A percentile compares a stretch with the other conserved stretches of the same genome.
phyloP scores from a whole-genome alignment of 2,329 filamentous ascomycete species.

The Verruconis gallopava region DNA sequence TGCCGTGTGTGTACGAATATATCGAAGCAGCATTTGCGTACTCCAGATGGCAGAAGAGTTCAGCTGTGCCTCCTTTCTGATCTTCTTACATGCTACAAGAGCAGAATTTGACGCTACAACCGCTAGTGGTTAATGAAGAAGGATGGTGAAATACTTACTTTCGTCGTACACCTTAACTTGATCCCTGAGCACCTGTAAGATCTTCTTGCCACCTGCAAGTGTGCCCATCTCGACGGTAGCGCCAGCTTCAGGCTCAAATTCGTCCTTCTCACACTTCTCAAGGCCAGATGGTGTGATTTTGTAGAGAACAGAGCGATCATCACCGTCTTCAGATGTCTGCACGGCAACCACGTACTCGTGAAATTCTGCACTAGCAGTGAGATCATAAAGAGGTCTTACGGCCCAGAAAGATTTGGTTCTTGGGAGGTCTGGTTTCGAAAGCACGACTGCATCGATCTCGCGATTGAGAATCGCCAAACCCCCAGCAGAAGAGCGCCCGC shows the following conservation, averaged over 20 bases:
- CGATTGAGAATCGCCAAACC: conserved; percentile 65
- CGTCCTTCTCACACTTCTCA: conserved; percentile 48
- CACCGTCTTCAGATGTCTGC: conserved; percentile 50
- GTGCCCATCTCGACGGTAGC: conserved; percentile 76
- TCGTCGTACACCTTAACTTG: conserved; percentile 86
- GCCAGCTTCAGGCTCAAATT: conserved; percentile 84
- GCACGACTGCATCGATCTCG: conserved; percentile 59
- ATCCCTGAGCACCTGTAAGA: conserved; percentile 76
- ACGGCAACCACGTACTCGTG: conserved; percentile 77
- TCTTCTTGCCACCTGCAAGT: conserved; percentile 64
- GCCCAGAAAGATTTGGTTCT: conserved; percentile 72
- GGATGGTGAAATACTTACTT: conserved; percentile 44
- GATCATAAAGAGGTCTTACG: conserved; percentile 42
- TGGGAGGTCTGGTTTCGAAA: conserved; percentile 58
- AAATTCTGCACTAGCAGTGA: conserved; percentile 37
- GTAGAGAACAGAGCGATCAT: conserved; percentile 64
- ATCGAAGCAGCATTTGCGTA: too few species aligned
- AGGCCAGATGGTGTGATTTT: background rate
- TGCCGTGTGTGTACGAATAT: too few species aligned
- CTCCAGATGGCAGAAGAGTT: too few species aligned
- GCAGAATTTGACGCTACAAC: too few species aligned
- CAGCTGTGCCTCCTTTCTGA: too few species aligned
- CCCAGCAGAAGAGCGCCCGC: conserved; percentile 53
- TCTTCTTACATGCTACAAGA: too few species aligned
- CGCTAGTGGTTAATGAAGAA: too few species aligned